phyloP scores from a whole-genome alignment of 495 filamentous ascomycete species.

The Penicillium coffeae region DNA sequence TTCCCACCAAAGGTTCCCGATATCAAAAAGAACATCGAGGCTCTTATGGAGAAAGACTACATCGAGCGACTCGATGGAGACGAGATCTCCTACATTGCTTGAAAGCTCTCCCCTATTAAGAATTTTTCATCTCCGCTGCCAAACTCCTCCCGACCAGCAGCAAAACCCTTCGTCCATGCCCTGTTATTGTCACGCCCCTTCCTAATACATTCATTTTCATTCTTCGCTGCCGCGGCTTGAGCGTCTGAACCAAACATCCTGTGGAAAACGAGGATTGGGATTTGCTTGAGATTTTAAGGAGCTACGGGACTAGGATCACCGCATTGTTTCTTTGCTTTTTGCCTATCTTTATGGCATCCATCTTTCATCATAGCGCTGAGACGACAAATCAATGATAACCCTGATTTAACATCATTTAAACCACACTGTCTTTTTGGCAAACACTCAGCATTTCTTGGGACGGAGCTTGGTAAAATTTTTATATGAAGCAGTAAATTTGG shows the following conservation, averaged over 20 bases:
- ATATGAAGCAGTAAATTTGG: neutral
- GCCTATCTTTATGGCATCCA: conserved; percentile 18
- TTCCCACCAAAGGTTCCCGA: conserved; percentile 91
- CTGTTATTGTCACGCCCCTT: conserved; percentile 8
- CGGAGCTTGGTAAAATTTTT: too few relatives aligned
- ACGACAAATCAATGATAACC: conserved; percentile 37
- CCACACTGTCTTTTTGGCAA: too few relatives aligned
- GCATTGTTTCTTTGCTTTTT: conserved; percentile 32
- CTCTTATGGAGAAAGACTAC: conserved; percentile 98
- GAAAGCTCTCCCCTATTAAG: conserved; percentile 12
- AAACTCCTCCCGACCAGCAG: neutral
- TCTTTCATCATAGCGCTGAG: conserved; percentile 36
- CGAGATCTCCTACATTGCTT: conserved; percentile 88
- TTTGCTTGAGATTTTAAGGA: conserved; percentile 13
- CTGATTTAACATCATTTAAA: conserved; percentile 11
- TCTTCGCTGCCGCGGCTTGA: neutral
- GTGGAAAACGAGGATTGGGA: conserved; percentile 3
- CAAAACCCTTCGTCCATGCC: conserved; percentile 13
- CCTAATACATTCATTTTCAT: neutral
- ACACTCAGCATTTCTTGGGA: neutral
- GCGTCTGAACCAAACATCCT: neutral
- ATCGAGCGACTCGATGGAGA: conserved; percentile 92
- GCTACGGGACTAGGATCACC: conserved; percentile 37
- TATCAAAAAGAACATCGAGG: conserved; percentile 99
- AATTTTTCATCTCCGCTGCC: conserved; percentile 2